Percentiles rank a stretch among this genome's conserved stretches.
These are phyloP conservation scores for Kockovaella imperatae DNA, from an alignment of 768 basidiomycete genomes.

Conservation along the genomic window DNA sequence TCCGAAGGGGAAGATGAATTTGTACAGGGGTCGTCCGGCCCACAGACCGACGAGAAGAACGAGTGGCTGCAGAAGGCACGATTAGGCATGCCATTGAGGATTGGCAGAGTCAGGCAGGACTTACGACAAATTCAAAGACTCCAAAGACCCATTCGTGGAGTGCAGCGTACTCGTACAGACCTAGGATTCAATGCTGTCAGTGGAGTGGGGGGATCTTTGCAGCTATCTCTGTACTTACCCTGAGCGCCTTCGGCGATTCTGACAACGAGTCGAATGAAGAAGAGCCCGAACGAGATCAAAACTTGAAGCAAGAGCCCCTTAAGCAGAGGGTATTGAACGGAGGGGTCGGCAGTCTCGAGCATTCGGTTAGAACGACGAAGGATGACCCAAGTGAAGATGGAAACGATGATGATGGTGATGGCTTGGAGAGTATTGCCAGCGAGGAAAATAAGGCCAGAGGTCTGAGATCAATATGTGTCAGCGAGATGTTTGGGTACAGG, in stretches of 20 bases:
- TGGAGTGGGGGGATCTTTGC: background rate
- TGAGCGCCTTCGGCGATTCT: conserved; percentile 28
- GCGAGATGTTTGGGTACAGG: background rate
- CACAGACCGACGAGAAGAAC: conserved; percentile 23
- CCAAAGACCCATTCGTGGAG: conserved; percentile 26
- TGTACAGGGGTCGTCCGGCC: conserved; percentile 23
- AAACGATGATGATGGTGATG: conserved; percentile 28
- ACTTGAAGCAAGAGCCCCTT: conserved; percentile 17
- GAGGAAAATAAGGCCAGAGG: conserved; percentile 21
- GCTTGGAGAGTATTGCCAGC: conserved; percentile 30
- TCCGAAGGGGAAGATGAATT: conserved; percentile 32
- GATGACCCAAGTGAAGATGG: conserved; percentile 20
- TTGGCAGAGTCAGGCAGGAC: background rate
- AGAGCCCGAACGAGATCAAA: conserved; percentile 14
- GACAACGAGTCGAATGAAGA: conserved; percentile 23
- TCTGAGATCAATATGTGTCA: conserved; percentile 5
- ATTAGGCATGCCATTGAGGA: background rate
- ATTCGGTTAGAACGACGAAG: conserved; percentile 12
- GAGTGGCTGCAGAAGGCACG: conserved; percentile 15
- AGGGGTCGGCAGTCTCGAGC: conserved; percentile 8
- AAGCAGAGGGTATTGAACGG: conserved; percentile 11
- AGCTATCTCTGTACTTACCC: conserved; percentile 11
- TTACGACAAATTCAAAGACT: conserved; percentile 22
- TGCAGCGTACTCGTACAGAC: conserved; percentile 16
- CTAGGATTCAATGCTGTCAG: background rate